Conservation (phyloP, 495 filamentous ascomycete genomes). For the Penicillium maclennaniae region DNA sequence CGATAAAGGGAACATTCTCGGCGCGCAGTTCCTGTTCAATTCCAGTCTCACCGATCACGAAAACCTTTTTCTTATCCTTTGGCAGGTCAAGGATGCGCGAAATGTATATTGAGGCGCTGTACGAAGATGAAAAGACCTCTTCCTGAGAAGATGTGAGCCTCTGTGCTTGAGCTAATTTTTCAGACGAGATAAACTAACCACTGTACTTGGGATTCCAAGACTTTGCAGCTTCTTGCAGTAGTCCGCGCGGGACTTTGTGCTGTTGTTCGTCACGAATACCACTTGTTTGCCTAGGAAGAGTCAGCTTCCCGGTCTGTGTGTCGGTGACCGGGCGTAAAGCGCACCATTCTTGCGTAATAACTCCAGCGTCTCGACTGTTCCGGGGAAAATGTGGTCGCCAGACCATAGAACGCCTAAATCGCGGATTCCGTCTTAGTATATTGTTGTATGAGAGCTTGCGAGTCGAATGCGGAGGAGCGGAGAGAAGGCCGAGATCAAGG, state of each 20-base stretch:
- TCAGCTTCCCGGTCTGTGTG: background rate
- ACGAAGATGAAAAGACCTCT: slow-evolving; percentile 94
- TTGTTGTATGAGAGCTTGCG: slow-evolving; percentile 11
- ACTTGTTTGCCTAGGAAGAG: slow-evolving; percentile 72
- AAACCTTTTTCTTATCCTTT: slow-evolving; percentile 81
- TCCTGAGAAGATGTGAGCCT: slow-evolving; percentile 46
- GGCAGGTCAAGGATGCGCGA: slow-evolving; percentile 81
- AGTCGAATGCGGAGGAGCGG: background rate
- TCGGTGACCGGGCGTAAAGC: slow-evolving; percentile 4
- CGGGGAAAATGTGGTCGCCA: slow-evolving; percentile 81
- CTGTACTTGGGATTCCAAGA: slow-evolving; percentile 72
- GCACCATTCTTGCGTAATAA: slow-evolving; percentile 74
- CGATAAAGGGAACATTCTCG: slow-evolving; percentile 75
- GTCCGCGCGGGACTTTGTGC: slow-evolving; percentile 87
- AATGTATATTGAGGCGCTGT: slow-evolving; percentile 94
- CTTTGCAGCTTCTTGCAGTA: slow-evolving; percentile 87
- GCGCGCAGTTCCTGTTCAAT: slow-evolving; percentile 82
- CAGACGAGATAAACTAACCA: slow-evolving; percentile 37
- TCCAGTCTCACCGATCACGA: slow-evolving; percentile 83
- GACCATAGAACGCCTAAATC: slow-evolving; percentile 88
- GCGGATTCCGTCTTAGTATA: slow-evolving; percentile 24
- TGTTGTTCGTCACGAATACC: slow-evolving; percentile 98
- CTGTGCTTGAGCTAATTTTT: background rate
- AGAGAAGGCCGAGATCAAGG: slow-evolving; percentile 10
- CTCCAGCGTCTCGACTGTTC: slow-evolving; percentile 76